Percentiles rank a stretch among this genome's conserved stretches.
These are phyloP conservation scores for Aspergillus alliaceus DNA, from an alignment of 2,329 filamentous ascomycete genomes.

Conservation along the genomic window DNA sequence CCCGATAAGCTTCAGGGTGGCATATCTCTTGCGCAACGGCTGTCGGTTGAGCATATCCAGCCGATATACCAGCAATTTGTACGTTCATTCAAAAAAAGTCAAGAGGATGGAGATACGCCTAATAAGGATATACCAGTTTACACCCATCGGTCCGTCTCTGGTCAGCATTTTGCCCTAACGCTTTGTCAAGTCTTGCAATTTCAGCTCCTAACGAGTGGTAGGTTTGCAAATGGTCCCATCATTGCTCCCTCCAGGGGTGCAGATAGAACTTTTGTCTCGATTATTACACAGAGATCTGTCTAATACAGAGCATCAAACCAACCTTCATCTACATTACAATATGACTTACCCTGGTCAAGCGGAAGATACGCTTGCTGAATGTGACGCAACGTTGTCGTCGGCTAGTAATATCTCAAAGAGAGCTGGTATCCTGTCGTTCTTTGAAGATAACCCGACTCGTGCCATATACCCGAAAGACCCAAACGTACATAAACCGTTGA, in stretches of 20 bases:
- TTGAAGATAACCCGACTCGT: slow-evolving; percentile 50
- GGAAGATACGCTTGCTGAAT: background rate
- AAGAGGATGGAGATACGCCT: slow-evolving; percentile 14
- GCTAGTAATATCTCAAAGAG: slow-evolving; percentile 33
- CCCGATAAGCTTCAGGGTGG: slow-evolving; percentile 25
- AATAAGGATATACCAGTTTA: slow-evolving; percentile 35
- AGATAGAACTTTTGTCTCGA: slow-evolving; percentile 68
- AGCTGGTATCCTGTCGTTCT: slow-evolving; percentile 45
- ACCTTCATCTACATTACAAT: slow-evolving; percentile 81
- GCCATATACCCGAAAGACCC: slow-evolving; percentile 64
- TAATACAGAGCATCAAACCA: slow-evolving; percentile 75
- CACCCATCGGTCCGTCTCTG: slow-evolving; percentile 35
- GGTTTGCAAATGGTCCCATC: slow-evolving; percentile 77
- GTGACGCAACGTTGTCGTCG: slow-evolving; percentile 41
- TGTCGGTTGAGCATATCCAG: slow-evolving; percentile 29
- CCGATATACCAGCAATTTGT: slow-evolving; percentile 35
- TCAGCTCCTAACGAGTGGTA: slow-evolving; percentile 41
- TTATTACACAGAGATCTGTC: slow-evolving; percentile 78
- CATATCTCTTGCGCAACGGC: slow-evolving; percentile 29
- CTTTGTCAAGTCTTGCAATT: background rate
- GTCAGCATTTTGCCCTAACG: slow-evolving; percentile 25
- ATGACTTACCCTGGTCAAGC: slow-evolving; percentile 58
- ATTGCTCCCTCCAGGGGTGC: slow-evolving; percentile 68
- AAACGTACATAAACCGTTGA: slow-evolving; percentile 70
- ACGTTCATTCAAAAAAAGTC: slow-evolving; percentile 6